A percentile compares a stretch with the other conserved stretches of the same genome.
Conservation (phyloP, 2,329 filamentous ascomycete genomes). For the Colletotrichum magnum region DNA sequence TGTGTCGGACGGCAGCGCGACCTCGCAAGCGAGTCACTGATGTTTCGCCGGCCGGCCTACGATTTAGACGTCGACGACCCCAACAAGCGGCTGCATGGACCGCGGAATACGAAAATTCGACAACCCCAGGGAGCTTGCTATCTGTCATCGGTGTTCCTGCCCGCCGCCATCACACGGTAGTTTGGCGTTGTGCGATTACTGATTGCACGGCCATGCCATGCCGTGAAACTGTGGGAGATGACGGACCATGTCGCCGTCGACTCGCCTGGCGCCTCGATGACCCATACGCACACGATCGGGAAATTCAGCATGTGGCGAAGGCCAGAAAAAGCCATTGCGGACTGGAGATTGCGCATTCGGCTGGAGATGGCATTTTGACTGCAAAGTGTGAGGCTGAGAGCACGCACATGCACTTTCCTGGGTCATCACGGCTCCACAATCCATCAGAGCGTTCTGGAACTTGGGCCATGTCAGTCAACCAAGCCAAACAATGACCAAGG, state of each 20-base stretch:
- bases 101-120: neutral
- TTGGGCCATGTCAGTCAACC: slow-evolving; percentile 25
- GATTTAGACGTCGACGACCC: too few relatives aligned
- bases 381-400: slow-evolving; percentile 27
- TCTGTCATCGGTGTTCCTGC: neutral
- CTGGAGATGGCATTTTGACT: slow-evolving; percentile 31
- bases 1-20: neutral
- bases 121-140: neutral
- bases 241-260: slow-evolving; percentile 7
- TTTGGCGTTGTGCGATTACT: slow-evolving; percentile 29
- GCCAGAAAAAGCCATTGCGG: slow-evolving; percentile 29
- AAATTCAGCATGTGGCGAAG: slow-evolving; percentile 20
- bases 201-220: slow-evolving; percentile 23
- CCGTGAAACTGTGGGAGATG: slow-evolving; percentile 16
- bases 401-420: slow-evolving; percentile 20
- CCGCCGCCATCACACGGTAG: slow-evolving; percentile 4
- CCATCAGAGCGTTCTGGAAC: slow-evolving; percentile 38
- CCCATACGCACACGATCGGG: slow-evolving; percentile 20
- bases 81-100: slow-evolving; percentile 1
- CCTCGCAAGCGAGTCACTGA: neutral
- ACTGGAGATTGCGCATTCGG: slow-evolving; percentile 36
- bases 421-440: slow-evolving; percentile 29
- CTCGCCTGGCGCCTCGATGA: slow-evolving; percentile 1
- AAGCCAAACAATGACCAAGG: slow-evolving; percentile 13
- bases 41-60: slow-evolving; percentile 14